Evolutionary conservation across 495 filamentous ascomycete genomes (phyloP), one percentile per base, ranked within the genome.

Genomic region (Lepidopterella palustris): DNA sequence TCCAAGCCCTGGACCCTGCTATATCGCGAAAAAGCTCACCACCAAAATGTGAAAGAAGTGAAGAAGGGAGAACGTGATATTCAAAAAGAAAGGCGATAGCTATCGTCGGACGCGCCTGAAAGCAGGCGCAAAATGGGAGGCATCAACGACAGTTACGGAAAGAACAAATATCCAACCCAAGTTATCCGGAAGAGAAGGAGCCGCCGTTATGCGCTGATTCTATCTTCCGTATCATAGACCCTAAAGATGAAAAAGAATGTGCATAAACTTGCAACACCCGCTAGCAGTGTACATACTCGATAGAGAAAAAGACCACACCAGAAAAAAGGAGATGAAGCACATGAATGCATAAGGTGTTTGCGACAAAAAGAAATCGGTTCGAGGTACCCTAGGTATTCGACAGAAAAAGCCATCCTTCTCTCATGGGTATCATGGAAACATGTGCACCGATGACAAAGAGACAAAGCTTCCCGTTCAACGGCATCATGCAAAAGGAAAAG

Each of bases 401-500:
- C 55, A 56, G 50, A 62, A 59, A 57, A 62, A 42, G 45, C 49
- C 55, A 54, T 63, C 51, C 42, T 64, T 26, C 50, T 64, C 61
- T 60, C 57, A 53, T 64, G 63, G 63, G 63, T 65, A 65, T 65
- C 63, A 65, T 65, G 35, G 35, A 42, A 42, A 42, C 35, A 25
- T 50, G 21, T 54, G 62, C 58, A 58, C 62, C 62, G 52, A 55
- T 56, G 40, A 61, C 28, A 57, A n/a, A 53, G 52, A 61, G 58
- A 60, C 32, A 18, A 29, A 23, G 29, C 27, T 58, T 59, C 62
- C 48, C 35, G 21, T 18, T 45, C 62, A 57, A 25, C 58, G 21
- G 52, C 48, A 42, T 52, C 48, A 21, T 50, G 47, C 25, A 20
- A 60, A 50, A 40, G 8, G 31, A 53, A 23, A 55, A 50, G 32